Evolutionary conservation across 306 rosid genomes (phyloP), one percentile per base, ranked within the genome.

Genomic region (Cucurbita maxima): DNA sequence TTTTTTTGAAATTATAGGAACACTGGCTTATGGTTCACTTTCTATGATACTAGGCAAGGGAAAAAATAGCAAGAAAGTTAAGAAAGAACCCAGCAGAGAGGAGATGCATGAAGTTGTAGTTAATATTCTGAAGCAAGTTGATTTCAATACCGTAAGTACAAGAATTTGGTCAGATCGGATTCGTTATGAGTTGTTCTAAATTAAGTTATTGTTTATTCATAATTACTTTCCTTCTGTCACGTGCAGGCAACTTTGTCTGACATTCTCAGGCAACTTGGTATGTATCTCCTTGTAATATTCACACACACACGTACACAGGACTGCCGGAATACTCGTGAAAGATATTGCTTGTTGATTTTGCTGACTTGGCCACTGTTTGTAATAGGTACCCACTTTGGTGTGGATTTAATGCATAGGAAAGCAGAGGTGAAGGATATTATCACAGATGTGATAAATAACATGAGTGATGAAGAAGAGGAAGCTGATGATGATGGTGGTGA

Each of bases 371-470:
- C 18, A 67, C 51, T 76, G 60, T 74, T 70, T 78, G 41, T 82
- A 30, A 58, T 81, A 95, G 99, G 99, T 77, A 45, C 88, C 75
- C 97, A 95, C 85, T 91, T 94, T 73, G 88, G 87, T 38, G 60
- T 89, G 81, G 97, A 95, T 83, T 89, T 95, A 81, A 91, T 95
- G 99, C 97, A 95, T 81, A 88, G 97, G 86, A 95, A 95, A 80
- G 85, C 91, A 1, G 96, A 95, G 88, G 97, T 95, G 79, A 95
- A 95, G 84, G 92, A 87, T 58, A 88, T 95, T 76, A 95, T 95
- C 64, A 95, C 99, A n/a, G 97, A 95, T 12, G 96, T 95, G 73
- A 95, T 95, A 76, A 91, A 88, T 76, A 91, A 82, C 85, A 95
- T 95, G 96, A 84, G 92, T 67, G 99, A 95, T 55, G 99, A 89